phyloP scores from a whole-genome alignment of 306 rosid genomes.

The Corylus avellana region DNA sequence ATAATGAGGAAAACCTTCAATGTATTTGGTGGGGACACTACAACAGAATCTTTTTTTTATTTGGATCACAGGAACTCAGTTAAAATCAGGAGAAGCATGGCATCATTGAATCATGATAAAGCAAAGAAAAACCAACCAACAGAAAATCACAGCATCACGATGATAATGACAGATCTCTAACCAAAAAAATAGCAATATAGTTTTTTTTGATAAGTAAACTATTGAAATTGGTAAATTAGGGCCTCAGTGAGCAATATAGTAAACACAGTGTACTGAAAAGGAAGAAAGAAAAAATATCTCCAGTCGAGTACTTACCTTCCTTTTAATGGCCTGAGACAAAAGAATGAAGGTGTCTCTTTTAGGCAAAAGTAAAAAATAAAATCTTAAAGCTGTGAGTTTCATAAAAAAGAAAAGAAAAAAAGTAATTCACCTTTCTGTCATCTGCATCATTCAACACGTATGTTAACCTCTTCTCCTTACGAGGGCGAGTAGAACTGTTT shows the following conservation, averaged over 20 bases:
- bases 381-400: too few relatives aligned
- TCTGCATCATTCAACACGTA: constrained; percentile 82
- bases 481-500: constrained; percentile 80
- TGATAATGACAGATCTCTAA: not conserved
- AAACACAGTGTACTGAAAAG: not conserved
- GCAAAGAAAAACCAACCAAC: not conserved
- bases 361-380: not conserved
- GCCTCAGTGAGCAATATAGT: not conserved
- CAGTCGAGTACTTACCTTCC: not conserved
- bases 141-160: not conserved
- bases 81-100: not conserved
- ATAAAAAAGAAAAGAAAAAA: constrained; percentile 15
- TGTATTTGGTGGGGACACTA: not conserved
- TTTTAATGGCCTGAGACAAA: not conserved
- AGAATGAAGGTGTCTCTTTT: constrained; percentile 6
- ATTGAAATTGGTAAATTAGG: too few relatives aligned
- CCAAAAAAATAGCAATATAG: not conserved
- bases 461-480: constrained; percentile 92
- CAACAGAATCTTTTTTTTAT: not conserved
- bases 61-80: not conserved
- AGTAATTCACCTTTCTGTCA: constrained; percentile 69
- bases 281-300: not conserved
- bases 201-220: too few relatives aligned
- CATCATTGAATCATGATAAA: not conserved
- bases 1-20: not conserved